Conservation (phyloP, 305 asterid genomes). For the Solanum hybrid region DNA sequence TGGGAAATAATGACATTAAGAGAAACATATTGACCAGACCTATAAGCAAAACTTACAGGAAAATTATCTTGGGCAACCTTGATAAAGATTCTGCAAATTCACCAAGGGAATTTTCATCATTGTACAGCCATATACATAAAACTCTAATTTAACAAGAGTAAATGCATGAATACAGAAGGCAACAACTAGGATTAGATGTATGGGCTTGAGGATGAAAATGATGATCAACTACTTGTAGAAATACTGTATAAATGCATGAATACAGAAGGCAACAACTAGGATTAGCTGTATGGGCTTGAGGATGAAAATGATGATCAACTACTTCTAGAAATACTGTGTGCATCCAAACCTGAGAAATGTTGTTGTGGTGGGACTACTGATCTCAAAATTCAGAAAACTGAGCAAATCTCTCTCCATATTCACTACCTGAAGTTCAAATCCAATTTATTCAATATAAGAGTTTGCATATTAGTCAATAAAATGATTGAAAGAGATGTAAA, state of each 20-base stretch:
- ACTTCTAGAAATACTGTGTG: background rate
- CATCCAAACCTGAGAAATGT: constrained; percentile 53
- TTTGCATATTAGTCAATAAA: background rate
- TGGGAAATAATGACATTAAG: background rate
- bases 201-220: background rate
- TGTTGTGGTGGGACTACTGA: constrained; percentile 63
- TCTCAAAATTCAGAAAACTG: constrained; percentile 49
- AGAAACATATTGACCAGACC: constrained; percentile 3
- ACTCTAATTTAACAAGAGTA: background rate
- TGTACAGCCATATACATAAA: background rate
- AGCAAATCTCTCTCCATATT: constrained; percentile 64
- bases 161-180: background rate
- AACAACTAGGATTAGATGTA: background rate
- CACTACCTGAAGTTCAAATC: constrained; percentile 33
- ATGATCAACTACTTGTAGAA: constrained; percentile 1
- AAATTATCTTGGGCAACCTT: constrained; percentile 40
- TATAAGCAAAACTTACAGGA: constrained; percentile 25
- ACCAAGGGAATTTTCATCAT: constrained; percentile 2
- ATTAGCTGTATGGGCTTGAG: background rate
- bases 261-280: background rate
- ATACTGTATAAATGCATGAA: background rate
- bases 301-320: background rate
- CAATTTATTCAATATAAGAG: background rate
- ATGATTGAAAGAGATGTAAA: constrained; percentile 5
- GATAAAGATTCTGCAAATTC: constrained; percentile 40